Evolutionary conservation across 768 basidiomycete species (phyloP), one percentile per base, ranked within the genome.

Genomic region (Agaricus sinodeliciosus): DNA sequence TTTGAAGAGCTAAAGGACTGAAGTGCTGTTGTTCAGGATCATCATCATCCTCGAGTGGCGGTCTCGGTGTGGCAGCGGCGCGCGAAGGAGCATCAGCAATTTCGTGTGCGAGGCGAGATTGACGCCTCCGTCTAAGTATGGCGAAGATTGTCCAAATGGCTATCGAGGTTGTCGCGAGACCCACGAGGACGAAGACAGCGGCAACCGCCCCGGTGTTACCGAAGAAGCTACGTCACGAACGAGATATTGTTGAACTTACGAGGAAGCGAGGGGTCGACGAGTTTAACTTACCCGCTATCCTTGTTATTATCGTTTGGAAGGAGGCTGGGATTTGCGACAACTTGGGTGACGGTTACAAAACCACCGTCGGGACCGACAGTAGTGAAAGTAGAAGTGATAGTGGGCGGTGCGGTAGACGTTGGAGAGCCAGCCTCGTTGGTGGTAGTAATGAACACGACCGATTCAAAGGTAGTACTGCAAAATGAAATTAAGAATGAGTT

Each of bases 141-240:
- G 80, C 84, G 63, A 90, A 88, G 58, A 87, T 67, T 51, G 85
- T 72, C 77, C 81, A 89, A 44, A 90, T 72, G 37, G 82, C 61
- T 50, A 81, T 90, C 44, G 76, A 81, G 18, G 79, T 83, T 26
- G 71, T 82, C 3, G 90, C 85, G 16, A 98, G 75, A 26, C 93
- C 94, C 15, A 94, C 89, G 13, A 93, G 82, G 36, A 91, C 81
- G 61, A 96, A 98, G 7, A 93, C 89, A 42, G 90, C 95, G 1
- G 87, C 87, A 3, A 97, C 93, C 9, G 93, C 94, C 16, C 92
- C 92, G 19, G 85, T 88, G 63, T 95, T 90, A 46, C 67, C 66
- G 68, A 95, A 94, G 72, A 96, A 98, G 51, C 88, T 90, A 53
- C n/a, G 19, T 48, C 35, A 12, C 22, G 13, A 43, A 42, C 43